Conservation (phyloP, 148 eudicot species). For the Talinum fruticosum region DNA sequence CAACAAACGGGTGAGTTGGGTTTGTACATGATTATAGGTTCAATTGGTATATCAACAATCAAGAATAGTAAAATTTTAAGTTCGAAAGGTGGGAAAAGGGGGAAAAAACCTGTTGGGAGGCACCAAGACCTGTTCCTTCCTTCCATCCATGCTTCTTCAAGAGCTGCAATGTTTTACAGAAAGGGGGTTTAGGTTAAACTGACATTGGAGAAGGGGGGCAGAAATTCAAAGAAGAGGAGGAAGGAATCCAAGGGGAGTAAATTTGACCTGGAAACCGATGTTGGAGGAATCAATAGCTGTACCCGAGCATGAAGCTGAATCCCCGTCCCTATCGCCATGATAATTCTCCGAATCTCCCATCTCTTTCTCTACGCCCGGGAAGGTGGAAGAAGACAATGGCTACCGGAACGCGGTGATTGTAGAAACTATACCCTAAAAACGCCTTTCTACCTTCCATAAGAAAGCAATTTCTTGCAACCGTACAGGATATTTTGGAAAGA, state of each 20-base stretch:
- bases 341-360: not conserved
- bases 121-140: slow-evolving; percentile 80
- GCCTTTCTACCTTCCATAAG: too few relatives aligned
- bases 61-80: too few relatives aligned
- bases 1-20: not conserved
- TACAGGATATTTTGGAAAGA: too few relatives aligned
- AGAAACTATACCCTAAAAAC: too few relatives aligned
- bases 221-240: not conserved
- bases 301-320: slow-evolving; percentile 9
- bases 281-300: slow-evolving; percentile 35
- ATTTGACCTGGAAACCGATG: slow-evolving; percentile 34
- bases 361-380: not conserved
- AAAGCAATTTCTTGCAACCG: too few relatives aligned
- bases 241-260: not conserved
- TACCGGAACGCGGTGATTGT: not conserved
- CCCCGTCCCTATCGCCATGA: not conserved
- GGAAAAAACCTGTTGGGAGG: slow-evolving; percentile 47
- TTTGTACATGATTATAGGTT: not conserved
- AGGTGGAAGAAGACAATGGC: not conserved
- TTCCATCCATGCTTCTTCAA: slow-evolving; percentile 73
- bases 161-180: slow-evolving; percentile 10
- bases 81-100: not conserved
- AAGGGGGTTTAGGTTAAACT: not conserved
- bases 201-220: too few relatives aligned
- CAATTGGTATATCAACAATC: not conserved